Percentiles rank a stretch among this genome's conserved stretches.
These are phyloP conservation scores for Tricholoma sp. DNA, from an alignment of 768 basidiomycete genomes.

Conservation along the genomic window DNA sequence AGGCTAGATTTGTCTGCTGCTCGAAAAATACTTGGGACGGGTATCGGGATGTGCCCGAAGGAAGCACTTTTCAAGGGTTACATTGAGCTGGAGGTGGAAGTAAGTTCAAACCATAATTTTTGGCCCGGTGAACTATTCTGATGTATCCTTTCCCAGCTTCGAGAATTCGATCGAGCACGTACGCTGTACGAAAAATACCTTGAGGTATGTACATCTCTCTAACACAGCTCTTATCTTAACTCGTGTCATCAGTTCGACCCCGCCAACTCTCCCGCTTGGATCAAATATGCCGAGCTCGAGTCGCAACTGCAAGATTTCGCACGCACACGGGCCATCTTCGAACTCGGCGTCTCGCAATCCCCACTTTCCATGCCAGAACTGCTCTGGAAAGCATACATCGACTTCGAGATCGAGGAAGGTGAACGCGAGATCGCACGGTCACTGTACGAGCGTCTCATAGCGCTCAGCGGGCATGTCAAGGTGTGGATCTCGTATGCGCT, in stretches of 20 bases:
- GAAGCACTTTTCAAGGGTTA: slow-evolving; percentile 95
- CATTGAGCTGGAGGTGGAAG: slow-evolving; percentile 89
- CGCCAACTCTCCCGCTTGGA: slow-evolving; percentile 91
- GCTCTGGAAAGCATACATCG: slow-evolving; percentile 93
- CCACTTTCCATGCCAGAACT: slow-evolving; percentile 93
- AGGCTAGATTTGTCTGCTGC: slow-evolving; percentile 77
- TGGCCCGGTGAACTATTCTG: neutral
- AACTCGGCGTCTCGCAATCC: slow-evolving; percentile 79
- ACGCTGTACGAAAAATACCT: slow-evolving; percentile 91
- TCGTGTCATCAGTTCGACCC: slow-evolving; percentile 61
- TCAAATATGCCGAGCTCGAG: slow-evolving; percentile 92
- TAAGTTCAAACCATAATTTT: slow-evolving; percentile 26
- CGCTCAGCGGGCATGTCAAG: slow-evolving; percentile 89
- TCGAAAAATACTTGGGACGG: slow-evolving; percentile 82
- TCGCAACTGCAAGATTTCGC: slow-evolving; percentile 79
- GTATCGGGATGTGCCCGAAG: slow-evolving; percentile 95
- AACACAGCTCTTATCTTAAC: neutral
- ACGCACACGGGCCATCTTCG: slow-evolving; percentile 91
- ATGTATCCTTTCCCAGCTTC: slow-evolving; percentile 43
- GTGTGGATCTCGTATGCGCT: slow-evolving; percentile 95
- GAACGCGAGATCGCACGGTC: slow-evolving; percentile 81
- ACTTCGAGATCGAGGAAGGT: slow-evolving; percentile 93
- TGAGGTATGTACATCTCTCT: slow-evolving; percentile 50
- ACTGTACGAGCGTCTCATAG: slow-evolving; percentile 83
- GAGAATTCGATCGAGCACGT: slow-evolving; percentile 94